phyloP scores from a whole-genome alignment of 1,139 yeast species.

The Pichia norvegensis region DNA sequence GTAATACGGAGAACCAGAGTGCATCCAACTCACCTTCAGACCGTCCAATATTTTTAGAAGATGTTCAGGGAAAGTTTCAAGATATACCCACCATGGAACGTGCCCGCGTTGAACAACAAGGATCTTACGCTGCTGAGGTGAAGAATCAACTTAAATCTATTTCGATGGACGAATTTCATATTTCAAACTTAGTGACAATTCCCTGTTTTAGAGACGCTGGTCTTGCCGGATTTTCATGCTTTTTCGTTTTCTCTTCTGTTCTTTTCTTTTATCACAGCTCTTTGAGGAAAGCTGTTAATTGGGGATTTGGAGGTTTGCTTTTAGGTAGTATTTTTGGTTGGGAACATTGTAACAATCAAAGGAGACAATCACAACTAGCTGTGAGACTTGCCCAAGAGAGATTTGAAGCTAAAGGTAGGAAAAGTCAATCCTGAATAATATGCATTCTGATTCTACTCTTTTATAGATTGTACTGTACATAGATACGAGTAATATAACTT shows the following conservation, averaged over 20 bases:
- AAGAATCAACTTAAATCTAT: constrained; percentile 11
- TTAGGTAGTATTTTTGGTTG: constrained; percentile 80
- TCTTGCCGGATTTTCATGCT: constrained; percentile 77
- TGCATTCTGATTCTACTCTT: background rate
- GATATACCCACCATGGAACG: constrained; percentile 2
- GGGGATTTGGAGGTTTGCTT: constrained; percentile 78
- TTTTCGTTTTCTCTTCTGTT: constrained; percentile 70
- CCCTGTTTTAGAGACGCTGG: constrained; percentile 92
- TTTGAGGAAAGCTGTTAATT: constrained; percentile 56
- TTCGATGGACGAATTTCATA: constrained; percentile 44
- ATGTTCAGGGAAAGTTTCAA: constrained; percentile 25
- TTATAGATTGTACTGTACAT: background rate
- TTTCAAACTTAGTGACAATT: constrained; percentile 49
- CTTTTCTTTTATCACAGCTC: constrained; percentile 64
- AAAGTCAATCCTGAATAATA: constrained; percentile 3
- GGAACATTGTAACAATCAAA: constrained; percentile 80
- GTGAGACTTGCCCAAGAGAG: constrained; percentile 54
- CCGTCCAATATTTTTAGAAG: constrained; percentile 24
- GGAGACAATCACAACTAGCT: constrained; percentile 55
- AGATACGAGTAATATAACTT: background rate
- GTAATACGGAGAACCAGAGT: background rate
- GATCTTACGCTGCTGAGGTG: constrained; percentile 3
- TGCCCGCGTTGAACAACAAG: background rate
- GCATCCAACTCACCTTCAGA: background rate
- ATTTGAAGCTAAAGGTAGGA: constrained; percentile 19